Evolutionary conservation across 164 flowering plant genomes (phyloP), one percentile per base, ranked within the genome.

Genomic region (Tetrastigma voinierianum): DNA sequence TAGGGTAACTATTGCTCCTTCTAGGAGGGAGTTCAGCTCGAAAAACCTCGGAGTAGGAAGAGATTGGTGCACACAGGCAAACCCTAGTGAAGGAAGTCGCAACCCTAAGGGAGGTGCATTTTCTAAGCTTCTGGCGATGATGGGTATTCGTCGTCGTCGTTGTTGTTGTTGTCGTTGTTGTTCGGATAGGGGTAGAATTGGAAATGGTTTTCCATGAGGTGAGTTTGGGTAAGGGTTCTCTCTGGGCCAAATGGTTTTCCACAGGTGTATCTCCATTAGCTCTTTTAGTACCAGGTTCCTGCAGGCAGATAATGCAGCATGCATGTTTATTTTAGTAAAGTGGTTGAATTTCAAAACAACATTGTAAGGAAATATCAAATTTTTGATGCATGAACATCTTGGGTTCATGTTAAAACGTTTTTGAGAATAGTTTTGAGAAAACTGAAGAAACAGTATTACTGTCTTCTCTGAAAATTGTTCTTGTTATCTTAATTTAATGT

Each of bases 211-310:
- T 83, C 95, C 93, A 91, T 51, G 49, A 19, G 74, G 80, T 13
- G 65, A 0, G 25, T 69, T 63, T 2, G 47, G 6, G 4, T 70
- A 23, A n/a, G 85, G 72, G 51, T 71, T 59, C 16, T 68, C 70
- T 14, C 76, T 61, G 7, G 88, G 51, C 51, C 76, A 53, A 21
- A 75, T 53, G 21, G 75, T 60, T 77, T 71, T 81, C 88, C 88
- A 87, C 56, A 80, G 20, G 32, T n/a, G 77, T 80, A 82, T 84
- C 71, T 87, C 81, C 76, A 87, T 82, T 77, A n/a, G 98, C 98
- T 85, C 86, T 86, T 61, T 61, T 86, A 89, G 62, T 90, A 93
- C 98, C 98, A 93, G 44, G 86, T 87, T 93, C 88, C 96, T 92
- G 59, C 44, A 4, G n/a, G n/a, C n/a, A 2, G 56, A 25, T 9